These are phyloP conservation scores for Pythium grandisporangium DNA, from an alignment of 352 stramenopile species.

Conservation along the genomic window DNA sequence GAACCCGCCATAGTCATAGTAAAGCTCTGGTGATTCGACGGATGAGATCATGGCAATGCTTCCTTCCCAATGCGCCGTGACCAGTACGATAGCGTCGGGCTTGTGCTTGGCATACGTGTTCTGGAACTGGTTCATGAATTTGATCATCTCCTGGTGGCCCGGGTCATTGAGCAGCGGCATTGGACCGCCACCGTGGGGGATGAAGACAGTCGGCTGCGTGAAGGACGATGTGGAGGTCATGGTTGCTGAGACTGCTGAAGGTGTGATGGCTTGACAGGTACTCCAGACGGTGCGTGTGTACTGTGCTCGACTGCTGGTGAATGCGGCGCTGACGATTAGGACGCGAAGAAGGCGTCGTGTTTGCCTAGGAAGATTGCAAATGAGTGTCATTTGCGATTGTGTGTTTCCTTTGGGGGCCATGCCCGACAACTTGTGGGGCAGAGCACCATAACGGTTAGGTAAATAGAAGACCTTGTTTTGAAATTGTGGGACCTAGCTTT, in stretches of 20 bases:
- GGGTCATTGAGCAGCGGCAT: conserved; percentile 45
- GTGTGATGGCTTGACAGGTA: background rate
- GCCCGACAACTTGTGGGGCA: too few relatives aligned
- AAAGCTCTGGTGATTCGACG: conserved; percentile 34
- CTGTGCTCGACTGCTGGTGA: background rate
- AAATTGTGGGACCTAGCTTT: too few relatives aligned
- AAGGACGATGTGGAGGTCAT: background rate
- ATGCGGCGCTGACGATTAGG: background rate
- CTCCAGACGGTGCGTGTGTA: background rate
- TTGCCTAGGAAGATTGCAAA: background rate
- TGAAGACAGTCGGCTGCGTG: conserved; percentile 10
- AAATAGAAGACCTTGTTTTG: too few relatives aligned
- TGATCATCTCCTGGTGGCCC: conserved; percentile 21
- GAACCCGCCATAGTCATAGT: conserved; percentile 91
- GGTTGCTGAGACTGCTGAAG: background rate
- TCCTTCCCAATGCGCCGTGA: conserved; percentile 86
- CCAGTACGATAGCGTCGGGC: conserved; percentile 69
- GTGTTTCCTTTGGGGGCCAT: too few relatives aligned
- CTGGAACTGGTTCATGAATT: conserved; percentile 34
- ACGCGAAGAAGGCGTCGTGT: background rate
- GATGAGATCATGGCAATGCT: conserved; percentile 29
- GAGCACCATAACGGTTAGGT: too few relatives aligned
- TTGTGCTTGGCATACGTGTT: conserved; percentile 16
- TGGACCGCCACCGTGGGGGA: conserved; percentile 47
- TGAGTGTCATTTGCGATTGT: background rate